Evolutionary conservation across 2,329 filamentous ascomycete genomes (phyloP).

Genomic region (Gaeumannomyces tritici): DNA sequence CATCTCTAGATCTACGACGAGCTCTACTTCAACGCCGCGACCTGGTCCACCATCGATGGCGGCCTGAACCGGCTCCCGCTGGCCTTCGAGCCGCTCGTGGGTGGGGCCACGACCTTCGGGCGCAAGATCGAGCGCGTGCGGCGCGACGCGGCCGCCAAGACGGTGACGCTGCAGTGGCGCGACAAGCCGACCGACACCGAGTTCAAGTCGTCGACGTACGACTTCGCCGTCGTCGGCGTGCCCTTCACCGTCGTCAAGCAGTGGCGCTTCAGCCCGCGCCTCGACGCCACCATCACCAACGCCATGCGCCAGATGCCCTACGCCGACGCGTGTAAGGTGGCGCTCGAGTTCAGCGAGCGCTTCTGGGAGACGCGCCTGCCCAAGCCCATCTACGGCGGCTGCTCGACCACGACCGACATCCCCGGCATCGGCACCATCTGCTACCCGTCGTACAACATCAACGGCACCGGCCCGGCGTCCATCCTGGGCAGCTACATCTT

Average conservation of each 20-base stretch:
- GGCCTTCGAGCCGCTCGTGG: slow-evolving; percentile 54
- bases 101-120: slow-evolving; percentile 43
- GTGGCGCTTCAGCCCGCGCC: slow-evolving; percentile 38
- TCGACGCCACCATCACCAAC: slow-evolving; percentile 31
- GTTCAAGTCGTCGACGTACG: slow-evolving; percentile 42
- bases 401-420: slow-evolving; percentile 46
- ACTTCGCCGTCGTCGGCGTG: slow-evolving; percentile 57
- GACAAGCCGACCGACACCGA: slow-evolving; percentile 25
- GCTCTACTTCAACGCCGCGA: slow-evolving; percentile 49
- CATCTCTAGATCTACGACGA: slow-evolving; percentile 37
- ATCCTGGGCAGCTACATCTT: slow-evolving; percentile 53
- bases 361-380: slow-evolving; percentile 41
- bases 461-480: slow-evolving; percentile 51
- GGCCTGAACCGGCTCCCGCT: slow-evolving; percentile 43
- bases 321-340: slow-evolving; percentile 43
- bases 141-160: slow-evolving; percentile 37
- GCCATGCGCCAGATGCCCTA: slow-evolving; percentile 39
- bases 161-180: slow-evolving; percentile 51
- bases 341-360: slow-evolving; percentile 58
- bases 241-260: slow-evolving; percentile 56
- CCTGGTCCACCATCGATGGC: slow-evolving; percentile 56
- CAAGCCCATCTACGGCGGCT: slow-evolving; percentile 53
- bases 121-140: slow-evolving; percentile 46
- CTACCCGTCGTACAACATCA: slow-evolving; percentile 59
- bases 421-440: slow-evolving; percentile 51